These are phyloP conservation scores for Tuber brumale DNA, from an alignment of 495 filamentous ascomycete genomes.

Conservation along the genomic window DNA sequence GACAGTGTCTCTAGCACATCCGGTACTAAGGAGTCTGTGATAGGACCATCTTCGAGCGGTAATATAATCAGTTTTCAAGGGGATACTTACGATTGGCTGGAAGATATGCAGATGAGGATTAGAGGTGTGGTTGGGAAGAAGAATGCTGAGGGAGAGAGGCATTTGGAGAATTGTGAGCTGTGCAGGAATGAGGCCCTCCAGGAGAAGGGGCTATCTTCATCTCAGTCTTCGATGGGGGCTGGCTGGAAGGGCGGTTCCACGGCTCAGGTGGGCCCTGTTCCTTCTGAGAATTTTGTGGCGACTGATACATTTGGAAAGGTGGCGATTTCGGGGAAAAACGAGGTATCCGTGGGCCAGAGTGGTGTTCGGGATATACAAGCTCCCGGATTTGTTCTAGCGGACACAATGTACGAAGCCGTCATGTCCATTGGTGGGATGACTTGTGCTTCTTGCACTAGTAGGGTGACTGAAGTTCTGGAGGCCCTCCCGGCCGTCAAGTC, in stretches of 20 bases:
- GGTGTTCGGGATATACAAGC: neutral
- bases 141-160: slow-evolving; percentile 11
- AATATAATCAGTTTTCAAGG: slow-evolving; percentile 17
- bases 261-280: neutral
- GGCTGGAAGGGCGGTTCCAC: neutral
- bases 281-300: neutral
- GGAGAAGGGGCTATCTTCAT: neutral
- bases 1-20: slow-evolving; percentile 26
- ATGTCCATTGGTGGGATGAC: slow-evolving; percentile 79
- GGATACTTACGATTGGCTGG: slow-evolving; percentile 15
- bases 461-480: slow-evolving; percentile 58
- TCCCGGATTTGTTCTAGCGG: neutral
- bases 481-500: slow-evolving; percentile 57
- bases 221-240: neutral
- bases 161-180: slow-evolving; percentile 33
- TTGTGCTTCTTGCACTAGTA: slow-evolving; percentile 65
- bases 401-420: slow-evolving; percentile 46
- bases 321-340: neutral
- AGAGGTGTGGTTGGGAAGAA: slow-evolving; percentile 14
- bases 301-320: neutral
- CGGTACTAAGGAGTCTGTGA: slow-evolving; percentile 5
- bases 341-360: neutral
- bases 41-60: slow-evolving; percentile 1
- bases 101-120: slow-evolving; percentile 19
- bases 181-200: slow-evolving; percentile 15